Conservation (phyloP, 2,329 filamentous ascomycete species). For the Colletotrichum agaves region DNA sequence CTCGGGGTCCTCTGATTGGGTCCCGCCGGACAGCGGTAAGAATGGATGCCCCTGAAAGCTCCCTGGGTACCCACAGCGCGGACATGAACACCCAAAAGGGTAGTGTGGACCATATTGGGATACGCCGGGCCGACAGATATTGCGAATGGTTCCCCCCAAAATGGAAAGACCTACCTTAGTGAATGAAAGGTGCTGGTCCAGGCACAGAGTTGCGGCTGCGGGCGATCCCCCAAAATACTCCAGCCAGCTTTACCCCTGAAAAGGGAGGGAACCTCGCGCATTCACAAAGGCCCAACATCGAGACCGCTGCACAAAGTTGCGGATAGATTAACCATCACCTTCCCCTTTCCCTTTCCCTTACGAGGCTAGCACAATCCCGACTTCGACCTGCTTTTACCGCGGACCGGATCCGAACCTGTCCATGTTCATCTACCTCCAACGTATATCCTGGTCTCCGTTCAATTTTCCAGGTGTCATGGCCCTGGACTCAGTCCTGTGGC, state of each 20-base stretch:
- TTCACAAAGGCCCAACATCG: background rate
- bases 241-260: slow-evolving; percentile 14
- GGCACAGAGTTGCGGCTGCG: slow-evolving; percentile 30
- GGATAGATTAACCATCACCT: slow-evolving; percentile 28
- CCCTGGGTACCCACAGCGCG: background rate
- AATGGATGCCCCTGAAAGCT: background rate
- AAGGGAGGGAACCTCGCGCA: slow-evolving; percentile 7
- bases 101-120: too few relatives aligned
- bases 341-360: background rate
- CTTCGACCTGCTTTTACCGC: background rate
- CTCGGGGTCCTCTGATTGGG: background rate
- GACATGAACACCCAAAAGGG: slow-evolving; percentile 8
- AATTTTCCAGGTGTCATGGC: background rate
- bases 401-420: background rate
- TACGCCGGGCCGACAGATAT: background rate
- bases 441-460: background rate
- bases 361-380: background rate
- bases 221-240: slow-evolving; percentile 13
- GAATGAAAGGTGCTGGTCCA: slow-evolving; percentile 9
- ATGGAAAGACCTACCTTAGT: accelerated
- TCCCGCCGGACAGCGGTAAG: background rate
- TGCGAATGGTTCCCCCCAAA: background rate
- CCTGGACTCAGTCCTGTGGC: background rate
- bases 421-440: background rate
- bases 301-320: slow-evolving; percentile 25